These are phyloP conservation scores for Plenodomus tracheiphilus DNA, from an alignment of 2,329 filamentous ascomycete genomes.

Conservation along the genomic window DNA sequence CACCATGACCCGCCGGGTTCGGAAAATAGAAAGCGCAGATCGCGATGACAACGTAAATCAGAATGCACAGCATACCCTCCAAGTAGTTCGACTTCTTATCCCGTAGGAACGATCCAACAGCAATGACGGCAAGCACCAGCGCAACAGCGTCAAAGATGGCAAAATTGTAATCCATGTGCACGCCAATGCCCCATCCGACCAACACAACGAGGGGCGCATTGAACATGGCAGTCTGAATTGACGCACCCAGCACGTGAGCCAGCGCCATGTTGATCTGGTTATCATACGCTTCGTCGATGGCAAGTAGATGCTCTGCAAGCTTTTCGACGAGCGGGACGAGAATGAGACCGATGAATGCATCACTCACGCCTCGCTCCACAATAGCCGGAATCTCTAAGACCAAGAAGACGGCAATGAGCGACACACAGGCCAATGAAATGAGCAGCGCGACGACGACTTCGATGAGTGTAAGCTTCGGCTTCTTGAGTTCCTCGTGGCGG, in stretches of 20 bases:
- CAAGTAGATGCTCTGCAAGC: conserved; percentile 78
- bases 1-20: conserved; percentile 45
- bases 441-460: conserved; percentile 70
- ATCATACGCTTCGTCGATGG: conserved; percentile 82
- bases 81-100: conserved; percentile 91
- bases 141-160: conserved; percentile 84
- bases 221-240: conserved; percentile 85
- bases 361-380: conserved; percentile 54
- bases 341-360: conserved; percentile 69
- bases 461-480: conserved; percentile 73
- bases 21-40: conserved; percentile 66
- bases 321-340: conserved; percentile 83
- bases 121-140: conserved; percentile 80
- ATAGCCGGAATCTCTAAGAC: conserved; percentile 72
- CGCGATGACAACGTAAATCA: conserved; percentile 67
- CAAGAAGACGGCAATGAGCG: conserved; percentile 72
- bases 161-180: conserved; percentile 76
- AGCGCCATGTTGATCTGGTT: conserved; percentile 84
- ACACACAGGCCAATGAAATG: conserved; percentile 69
- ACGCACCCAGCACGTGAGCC: conserved; percentile 82
- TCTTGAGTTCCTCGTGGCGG: conserved; percentile 60
- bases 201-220: conserved; percentile 84
- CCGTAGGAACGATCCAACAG: conserved; percentile 83
- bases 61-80: conserved; percentile 79
- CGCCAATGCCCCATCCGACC: conserved; percentile 75